phyloP scores from a whole-genome alignment of 148 eudicot species.

The Cornus kousa region DNA sequence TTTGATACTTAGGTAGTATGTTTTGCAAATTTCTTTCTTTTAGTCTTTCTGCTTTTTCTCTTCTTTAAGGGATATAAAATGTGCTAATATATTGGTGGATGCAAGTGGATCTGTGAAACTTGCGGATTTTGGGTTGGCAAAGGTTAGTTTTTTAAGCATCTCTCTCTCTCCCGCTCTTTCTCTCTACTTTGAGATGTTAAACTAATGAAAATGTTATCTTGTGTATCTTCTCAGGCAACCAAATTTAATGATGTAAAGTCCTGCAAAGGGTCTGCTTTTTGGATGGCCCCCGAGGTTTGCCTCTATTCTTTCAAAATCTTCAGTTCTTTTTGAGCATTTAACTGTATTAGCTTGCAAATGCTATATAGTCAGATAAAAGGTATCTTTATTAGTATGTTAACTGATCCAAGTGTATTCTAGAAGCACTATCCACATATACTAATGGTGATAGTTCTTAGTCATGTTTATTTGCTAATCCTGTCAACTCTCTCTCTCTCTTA shows the following conservation, averaged over 20 bases:
- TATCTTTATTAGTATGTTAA: not conserved
- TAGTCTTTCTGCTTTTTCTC: slow-evolving; percentile 9
- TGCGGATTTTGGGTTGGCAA: slow-evolving; percentile 75
- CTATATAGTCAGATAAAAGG: not conserved
- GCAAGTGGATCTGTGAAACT: slow-evolving; percentile 59
- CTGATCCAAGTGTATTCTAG: not conserved
- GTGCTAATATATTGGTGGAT: slow-evolving; percentile 69
- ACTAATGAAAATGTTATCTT: not conserved
- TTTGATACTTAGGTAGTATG: not conserved
- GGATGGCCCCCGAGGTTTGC: slow-evolving; percentile 92
- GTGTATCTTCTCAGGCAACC: slow-evolving; percentile 45
- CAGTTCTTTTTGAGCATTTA: not conserved
- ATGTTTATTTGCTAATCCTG: too few relatives aligned
- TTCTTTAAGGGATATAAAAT: slow-evolving; percentile 56
- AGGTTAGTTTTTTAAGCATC: slow-evolving; percentile 34
- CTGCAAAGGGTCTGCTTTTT: slow-evolving; percentile 85
- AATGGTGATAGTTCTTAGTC: too few relatives aligned
- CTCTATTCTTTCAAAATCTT: slow-evolving; percentile 9
- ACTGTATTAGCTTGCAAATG: not conserved
- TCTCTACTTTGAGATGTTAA: slow-evolving; percentile 5
- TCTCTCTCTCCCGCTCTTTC: not conserved
- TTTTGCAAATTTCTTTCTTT: slow-evolving; percentile 1
- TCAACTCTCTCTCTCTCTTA: not conserved
- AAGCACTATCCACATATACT: too few relatives aligned
- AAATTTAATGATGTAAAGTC: slow-evolving; percentile 76